Percentiles rank a stretch among this genome's conserved stretches.
phyloP scores from a whole-genome alignment of 352 stramenopile genomes.

The Phytophthora cryptogea region DNA sequence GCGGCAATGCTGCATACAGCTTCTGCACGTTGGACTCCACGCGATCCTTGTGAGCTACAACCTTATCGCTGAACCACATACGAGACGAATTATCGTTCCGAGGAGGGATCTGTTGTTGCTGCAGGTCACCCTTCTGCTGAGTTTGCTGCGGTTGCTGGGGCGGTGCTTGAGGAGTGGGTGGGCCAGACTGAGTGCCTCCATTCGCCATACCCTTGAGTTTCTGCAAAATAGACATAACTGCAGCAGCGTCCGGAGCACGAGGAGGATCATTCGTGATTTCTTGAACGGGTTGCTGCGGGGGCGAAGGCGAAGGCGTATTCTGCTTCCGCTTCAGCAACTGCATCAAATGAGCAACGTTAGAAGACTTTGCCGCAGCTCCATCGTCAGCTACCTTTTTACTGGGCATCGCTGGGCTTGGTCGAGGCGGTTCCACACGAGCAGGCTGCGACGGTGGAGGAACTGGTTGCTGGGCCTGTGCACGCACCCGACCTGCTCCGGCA shows the following conservation, averaged over 20 bases:
- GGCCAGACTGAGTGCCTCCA: constrained; percentile 12
- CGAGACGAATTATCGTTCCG: constrained; percentile 55
- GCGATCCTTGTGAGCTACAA: constrained; percentile 81
- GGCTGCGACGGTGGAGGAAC: constrained; percentile 20
- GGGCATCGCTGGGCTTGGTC: constrained; percentile 14
- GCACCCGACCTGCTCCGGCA: constrained; percentile 11
- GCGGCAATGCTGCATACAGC: constrained; percentile 79
- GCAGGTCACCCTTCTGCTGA: constrained; percentile 21
- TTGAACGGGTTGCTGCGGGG: constrained; percentile 32
- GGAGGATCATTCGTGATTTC: constrained; percentile 69
- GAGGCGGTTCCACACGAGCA: constrained; percentile 19
- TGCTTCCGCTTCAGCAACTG: constrained; percentile 82
- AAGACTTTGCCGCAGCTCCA: constrained; percentile 47
- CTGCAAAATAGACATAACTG: constrained; percentile 87
- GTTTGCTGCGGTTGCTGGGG: constrained; percentile 18
- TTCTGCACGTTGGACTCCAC: constrained; percentile 88
- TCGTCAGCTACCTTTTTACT: constrained; percentile 23
- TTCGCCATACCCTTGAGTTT: constrained; percentile 73
- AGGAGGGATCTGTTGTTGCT: constrained; percentile 16
- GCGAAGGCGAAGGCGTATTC: constrained; percentile 23
- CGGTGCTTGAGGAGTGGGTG: constrained; percentile 17
- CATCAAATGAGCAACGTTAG: constrained; percentile 84
- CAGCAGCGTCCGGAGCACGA: constrained; percentile 58
- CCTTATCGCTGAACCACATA: constrained; percentile 88
- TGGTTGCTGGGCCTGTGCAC: constrained; percentile 9